Evolutionary conservation across 2,329 filamentous ascomycete species (phyloP), one percentile per base, ranked within the genome.

Genomic region (Lachnellula suecica): DNA sequence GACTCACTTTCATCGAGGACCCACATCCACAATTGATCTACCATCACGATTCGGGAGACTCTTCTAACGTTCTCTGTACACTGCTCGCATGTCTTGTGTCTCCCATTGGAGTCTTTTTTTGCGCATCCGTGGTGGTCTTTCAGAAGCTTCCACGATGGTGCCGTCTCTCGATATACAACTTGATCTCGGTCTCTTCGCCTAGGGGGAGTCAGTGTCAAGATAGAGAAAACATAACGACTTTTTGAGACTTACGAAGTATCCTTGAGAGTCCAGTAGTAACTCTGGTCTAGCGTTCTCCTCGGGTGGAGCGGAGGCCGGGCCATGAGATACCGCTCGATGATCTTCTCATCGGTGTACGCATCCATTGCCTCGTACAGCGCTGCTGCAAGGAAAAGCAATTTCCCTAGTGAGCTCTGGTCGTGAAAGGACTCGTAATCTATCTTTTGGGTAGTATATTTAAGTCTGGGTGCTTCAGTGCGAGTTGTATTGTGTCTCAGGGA

Each of bases 11-110:
- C 66, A 49, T 73, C 71, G 1, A 74, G 55, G 34, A 74, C 66
- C 64, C 69, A 74, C 60, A 75, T 63, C 72, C 73, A 75, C 0
- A 74, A 61, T 40, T 75, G 72, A 43, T 74, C 73, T 4, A 74
- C 71, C 72, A 74, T 75, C 7, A 74, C 54, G 0, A 74, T 52
- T 8, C 56, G 47, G 4, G 58, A 41, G 9, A 43, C 40, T 22
- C 48, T 52, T 10, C 23, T 42, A 4, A 25, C 11, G 40, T 56
- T 17, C 42, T 56, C 19, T 20, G 11, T 4, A 47, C 50, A 35
- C 49, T 55, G 31, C 22, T 50, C 13, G 40, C 46, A 40, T 13
- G 49, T 4, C 48, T 8, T 29, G 3, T 38, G 1, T 27, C 42
- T 45, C 17, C 44, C 23, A 9, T 8, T 42, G 8, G 40, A 13